phyloP scores from a whole-genome alignment of 495 filamentous ascomycete species.

The Penicillium pancosmium region DNA sequence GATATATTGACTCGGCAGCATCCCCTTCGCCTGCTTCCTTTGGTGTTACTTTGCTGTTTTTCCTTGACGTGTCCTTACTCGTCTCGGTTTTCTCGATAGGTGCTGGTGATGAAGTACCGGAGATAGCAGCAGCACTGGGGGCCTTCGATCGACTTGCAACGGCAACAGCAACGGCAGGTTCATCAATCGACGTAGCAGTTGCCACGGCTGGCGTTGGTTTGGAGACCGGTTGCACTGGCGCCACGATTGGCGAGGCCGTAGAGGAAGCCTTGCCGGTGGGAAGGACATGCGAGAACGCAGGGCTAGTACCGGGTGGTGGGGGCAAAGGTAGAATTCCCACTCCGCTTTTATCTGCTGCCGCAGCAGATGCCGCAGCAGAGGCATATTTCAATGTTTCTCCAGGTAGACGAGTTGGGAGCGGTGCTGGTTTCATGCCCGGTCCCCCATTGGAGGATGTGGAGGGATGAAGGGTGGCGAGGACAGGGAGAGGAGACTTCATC shows the following conservation, averaged over 20 bases:
- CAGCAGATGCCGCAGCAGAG: conserved; percentile 92
- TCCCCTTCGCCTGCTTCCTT: conserved; percentile 33
- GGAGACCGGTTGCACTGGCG: conserved; percentile 54
- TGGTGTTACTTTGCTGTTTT: conserved; percentile 40
- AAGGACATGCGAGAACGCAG: conserved; percentile 46
- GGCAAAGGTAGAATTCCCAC: conserved; percentile 92
- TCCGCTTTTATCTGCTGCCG: conserved; percentile 83
- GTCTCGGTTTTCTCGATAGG: conserved; percentile 45
- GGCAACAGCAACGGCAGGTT: conserved; percentile 29
- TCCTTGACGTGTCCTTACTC: conserved; percentile 26
- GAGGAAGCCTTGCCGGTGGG: conserved; percentile 50
- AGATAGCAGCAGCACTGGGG: conserved; percentile 29
- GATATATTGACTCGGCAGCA: conserved; percentile 80
- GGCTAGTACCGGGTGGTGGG: conserved; percentile 72
- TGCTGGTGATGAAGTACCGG: conserved; percentile 21
- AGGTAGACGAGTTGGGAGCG: conserved; percentile 77
- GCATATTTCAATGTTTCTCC: conserved; percentile 95
- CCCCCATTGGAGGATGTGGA: conserved; percentile 58
- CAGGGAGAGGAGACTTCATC: conserved; percentile 90
- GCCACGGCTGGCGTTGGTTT: conserved; percentile 40
- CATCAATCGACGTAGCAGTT: conserved; percentile 39
- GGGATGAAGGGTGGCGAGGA: conserved; percentile 74
- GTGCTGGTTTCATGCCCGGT: conserved; percentile 89
- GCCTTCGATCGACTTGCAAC: conserved; percentile 49
- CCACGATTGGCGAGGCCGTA: conserved; percentile 56